These are phyloP conservation scores for Colletotrichum sojae DNA, from an alignment of 2,329 filamentous ascomycete species.

Conservation along the genomic window DNA sequence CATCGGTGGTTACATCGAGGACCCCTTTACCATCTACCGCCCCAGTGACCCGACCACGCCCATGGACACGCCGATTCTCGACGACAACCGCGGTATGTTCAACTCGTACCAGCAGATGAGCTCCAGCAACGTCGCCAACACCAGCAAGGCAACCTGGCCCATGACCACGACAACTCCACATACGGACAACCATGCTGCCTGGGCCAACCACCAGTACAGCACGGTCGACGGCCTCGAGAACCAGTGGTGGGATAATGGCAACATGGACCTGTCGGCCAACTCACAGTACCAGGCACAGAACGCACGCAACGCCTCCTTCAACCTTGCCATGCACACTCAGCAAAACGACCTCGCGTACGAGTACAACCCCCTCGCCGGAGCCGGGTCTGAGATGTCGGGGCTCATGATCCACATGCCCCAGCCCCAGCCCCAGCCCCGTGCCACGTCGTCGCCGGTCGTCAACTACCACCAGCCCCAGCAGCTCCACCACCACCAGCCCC, in stretches of 20 bases:
- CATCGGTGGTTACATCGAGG: slow-evolving; percentile 54
- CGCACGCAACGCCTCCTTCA: slow-evolving; percentile 52
- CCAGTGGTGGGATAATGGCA: slow-evolving; percentile 52
- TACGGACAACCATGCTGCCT: slow-evolving; percentile 35
- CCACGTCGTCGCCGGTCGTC: slow-evolving; percentile 54
- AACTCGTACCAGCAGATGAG: slow-evolving; percentile 42
- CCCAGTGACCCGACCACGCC: slow-evolving; percentile 53
- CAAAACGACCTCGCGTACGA: slow-evolving; percentile 58
- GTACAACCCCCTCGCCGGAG: slow-evolving; percentile 50
- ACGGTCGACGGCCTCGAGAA: slow-evolving; percentile 37
- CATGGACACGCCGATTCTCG: slow-evolving; percentile 54
- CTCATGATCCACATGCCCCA: slow-evolving; percentile 69
- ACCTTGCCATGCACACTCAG: slow-evolving; percentile 58
- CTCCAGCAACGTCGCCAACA: slow-evolving; percentile 38
- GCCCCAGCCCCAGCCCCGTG: slow-evolving; percentile 52
- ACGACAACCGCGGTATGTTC: slow-evolving; percentile 49
- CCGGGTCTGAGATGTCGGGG: slow-evolving; percentile 51
- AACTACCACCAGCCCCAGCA: slow-evolving; percentile 39
- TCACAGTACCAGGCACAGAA: slow-evolving; percentile 51
- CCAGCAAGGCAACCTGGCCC: slow-evolving; percentile 46
- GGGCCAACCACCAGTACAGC: slow-evolving; percentile 38
- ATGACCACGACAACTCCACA: slow-evolving; percentile 39
- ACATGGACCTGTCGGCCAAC: slow-evolving; percentile 47
- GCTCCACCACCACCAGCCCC: slow-evolving; percentile 42
- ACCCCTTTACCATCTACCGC: slow-evolving; percentile 55